Evolutionary conservation across 2,329 filamentous ascomycete species (phyloP).

Genomic region (Aspergillus fumigatus): DNA sequence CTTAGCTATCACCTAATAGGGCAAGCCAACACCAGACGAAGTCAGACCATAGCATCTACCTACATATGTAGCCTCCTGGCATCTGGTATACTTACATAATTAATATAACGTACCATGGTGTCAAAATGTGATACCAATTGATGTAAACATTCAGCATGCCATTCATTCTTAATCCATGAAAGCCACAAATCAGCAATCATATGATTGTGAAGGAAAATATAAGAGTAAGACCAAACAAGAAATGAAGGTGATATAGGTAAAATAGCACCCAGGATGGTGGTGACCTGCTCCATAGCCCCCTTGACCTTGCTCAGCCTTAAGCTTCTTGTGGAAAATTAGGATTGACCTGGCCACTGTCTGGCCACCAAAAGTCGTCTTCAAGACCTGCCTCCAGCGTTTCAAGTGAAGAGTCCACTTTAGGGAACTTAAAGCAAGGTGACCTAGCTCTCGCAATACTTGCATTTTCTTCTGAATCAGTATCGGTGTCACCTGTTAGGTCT

Average conservation of each 20-base stretch:
- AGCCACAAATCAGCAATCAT: neutral
- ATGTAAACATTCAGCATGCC: neutral
- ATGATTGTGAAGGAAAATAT: neutral
- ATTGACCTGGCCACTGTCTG: conserved; percentile 27
- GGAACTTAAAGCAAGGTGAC: neutral
- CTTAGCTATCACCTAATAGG: neutral
- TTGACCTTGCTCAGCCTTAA: neutral
- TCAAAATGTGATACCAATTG: neutral
- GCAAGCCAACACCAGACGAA: neutral
- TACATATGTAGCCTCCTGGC: neutral
- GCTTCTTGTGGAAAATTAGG: conserved; percentile 22
- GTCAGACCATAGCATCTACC: neutral
- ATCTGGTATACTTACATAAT: neutral
- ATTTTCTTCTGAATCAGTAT: conserved; percentile 6
- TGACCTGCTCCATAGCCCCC: neutral
- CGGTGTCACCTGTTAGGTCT: conserved; percentile 24
- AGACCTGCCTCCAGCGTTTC: conserved; percentile 14
- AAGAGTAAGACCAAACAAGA: neutral
- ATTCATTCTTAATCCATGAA: neutral
- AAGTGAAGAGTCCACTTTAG: neutral
- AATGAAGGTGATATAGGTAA: neutral
- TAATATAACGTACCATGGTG: neutral
- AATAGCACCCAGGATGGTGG: neutral
- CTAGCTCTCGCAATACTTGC: neutral
- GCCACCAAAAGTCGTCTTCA: conserved; percentile 39